Evolutionary conservation across 495 filamentous ascomycete genomes (phyloP).

Genomic region (Filosporella fistucella): DNA sequence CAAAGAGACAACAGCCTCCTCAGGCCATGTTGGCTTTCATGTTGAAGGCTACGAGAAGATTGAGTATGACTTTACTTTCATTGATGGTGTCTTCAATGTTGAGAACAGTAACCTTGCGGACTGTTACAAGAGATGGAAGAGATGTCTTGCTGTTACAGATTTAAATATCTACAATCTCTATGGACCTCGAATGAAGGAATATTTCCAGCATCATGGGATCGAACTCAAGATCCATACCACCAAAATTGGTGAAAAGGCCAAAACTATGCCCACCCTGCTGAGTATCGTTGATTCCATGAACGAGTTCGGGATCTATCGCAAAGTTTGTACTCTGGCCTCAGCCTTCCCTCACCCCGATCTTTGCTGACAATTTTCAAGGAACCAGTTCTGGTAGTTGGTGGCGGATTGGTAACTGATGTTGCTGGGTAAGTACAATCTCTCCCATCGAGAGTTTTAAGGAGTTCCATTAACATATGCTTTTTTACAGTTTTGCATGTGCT

Average conservation of each 20-base stretch:
- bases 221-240: constrained; percentile 56
- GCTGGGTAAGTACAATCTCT: constrained; percentile 44
- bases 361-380: constrained; percentile 35
- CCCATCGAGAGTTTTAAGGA: constrained; percentile 24
- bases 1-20: constrained; percentile 36
- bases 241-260: constrained; percentile 61
- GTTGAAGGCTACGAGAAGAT: constrained; percentile 64
- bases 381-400: constrained; percentile 60
- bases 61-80: constrained; percentile 61
- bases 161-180: constrained; percentile 56
- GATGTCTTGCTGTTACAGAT: constrained; percentile 57
- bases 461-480: constrained; percentile 3
- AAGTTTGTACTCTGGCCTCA: constrained; percentile 32
- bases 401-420: constrained; percentile 61
- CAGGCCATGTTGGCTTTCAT: constrained; percentile 42
- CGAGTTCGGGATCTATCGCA: constrained; percentile 59
- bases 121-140: constrained; percentile 52
- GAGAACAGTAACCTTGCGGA: constrained; percentile 48
- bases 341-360: neutral
- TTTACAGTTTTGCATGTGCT: constrained; percentile 52
- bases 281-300: constrained; percentile 60
- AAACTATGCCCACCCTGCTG: constrained; percentile 55
- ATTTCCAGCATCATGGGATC: constrained; percentile 50
- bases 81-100: constrained; percentile 55
- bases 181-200: constrained; percentile 49